Conservation (phyloP, 768 basidiomycete species). For the Podaxis sp. region DNA sequence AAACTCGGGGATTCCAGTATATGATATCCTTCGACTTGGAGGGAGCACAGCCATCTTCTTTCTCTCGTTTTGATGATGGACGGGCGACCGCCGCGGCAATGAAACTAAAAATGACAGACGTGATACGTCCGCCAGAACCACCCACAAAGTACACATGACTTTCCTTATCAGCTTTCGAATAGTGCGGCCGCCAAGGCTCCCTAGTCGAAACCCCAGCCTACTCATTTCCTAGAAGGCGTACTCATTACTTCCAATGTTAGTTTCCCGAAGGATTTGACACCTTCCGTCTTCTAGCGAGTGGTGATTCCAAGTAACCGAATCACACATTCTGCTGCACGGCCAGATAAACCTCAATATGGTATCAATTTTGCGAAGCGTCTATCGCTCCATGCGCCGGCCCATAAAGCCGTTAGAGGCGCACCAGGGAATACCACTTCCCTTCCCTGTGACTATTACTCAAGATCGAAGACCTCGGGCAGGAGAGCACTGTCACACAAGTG, state of each 20-base stretch:
- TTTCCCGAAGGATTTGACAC: constrained; percentile 9
- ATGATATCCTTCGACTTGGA: background rate
- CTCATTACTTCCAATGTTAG: background rate
- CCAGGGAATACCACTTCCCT: constrained; percentile 1
- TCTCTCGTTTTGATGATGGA: constrained; percentile 3
- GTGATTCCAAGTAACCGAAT: background rate
- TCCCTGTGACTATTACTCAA: background rate
- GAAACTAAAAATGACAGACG: background rate
- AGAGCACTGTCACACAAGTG: background rate
- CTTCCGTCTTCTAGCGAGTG: background rate
- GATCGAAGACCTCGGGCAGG: background rate
- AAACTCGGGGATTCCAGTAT: background rate
- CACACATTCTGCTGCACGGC: background rate
- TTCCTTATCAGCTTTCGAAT: background rate
- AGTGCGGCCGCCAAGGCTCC: background rate
- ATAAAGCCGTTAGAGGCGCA: background rate
- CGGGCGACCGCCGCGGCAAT: constrained; percentile 1
- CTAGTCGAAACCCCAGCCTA: background rate
- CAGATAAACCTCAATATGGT: background rate
- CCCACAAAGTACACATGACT: background rate
- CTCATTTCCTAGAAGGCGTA: background rate
- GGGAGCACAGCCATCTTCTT: background rate
- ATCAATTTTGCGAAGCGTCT: background rate
- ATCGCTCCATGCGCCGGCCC: background rate
- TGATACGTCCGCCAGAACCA: background rate